Evolutionary conservation across 306 rosid genomes (phyloP), one percentile per base, ranked within the genome.

Genomic region (Alnus glutinosa): DNA sequence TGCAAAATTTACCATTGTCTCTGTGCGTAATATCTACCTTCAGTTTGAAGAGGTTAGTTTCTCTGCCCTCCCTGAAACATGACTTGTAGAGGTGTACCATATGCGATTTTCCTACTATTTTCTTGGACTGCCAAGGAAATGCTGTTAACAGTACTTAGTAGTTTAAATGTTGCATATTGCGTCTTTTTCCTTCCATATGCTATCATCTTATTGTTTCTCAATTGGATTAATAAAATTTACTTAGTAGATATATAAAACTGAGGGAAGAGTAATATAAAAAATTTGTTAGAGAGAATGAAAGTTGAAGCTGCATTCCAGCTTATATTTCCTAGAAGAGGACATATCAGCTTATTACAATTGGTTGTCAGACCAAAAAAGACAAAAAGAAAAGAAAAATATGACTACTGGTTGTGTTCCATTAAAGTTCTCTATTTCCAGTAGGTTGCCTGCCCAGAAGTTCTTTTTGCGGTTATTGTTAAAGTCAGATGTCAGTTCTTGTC

Each of bases 11-110:
- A 82, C 83, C 4, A 73, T 86, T 39, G 95, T 94, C 58, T 94
- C 97, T 16, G 51, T 58, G 11, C 98, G 97, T 73, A 94, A 94
- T 84, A 87, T 92, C 82, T 90, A 91, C 80, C 97, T 94, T 74
- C 79, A 84, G 89, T 94, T 94, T 89, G 90, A 92, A 86, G 93
- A 92, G 97, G 98, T 92, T 57, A 82, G 79, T 78, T 59, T 78
- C 70, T 59, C 70, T 79, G 15, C 47, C 58, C 75, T 75, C 4
- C 63, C 19, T 71, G 44, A 71, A 76, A 61, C 75, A 37, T 71
- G 69, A 79, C 68, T 76, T 70, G 75, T 71, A 74, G 66, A 72
- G 83, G 76, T 74, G 55, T 77, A 61, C 42, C 30, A 9, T 75
- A 59, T 46, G 18, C 28, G 48, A 42, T 10, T 39, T 68, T 12